Evolutionary conservation across 768 basidiomycete genomes (phyloP), one percentile per base, ranked within the genome.

Genomic region (Lentinula lateritia): DNA sequence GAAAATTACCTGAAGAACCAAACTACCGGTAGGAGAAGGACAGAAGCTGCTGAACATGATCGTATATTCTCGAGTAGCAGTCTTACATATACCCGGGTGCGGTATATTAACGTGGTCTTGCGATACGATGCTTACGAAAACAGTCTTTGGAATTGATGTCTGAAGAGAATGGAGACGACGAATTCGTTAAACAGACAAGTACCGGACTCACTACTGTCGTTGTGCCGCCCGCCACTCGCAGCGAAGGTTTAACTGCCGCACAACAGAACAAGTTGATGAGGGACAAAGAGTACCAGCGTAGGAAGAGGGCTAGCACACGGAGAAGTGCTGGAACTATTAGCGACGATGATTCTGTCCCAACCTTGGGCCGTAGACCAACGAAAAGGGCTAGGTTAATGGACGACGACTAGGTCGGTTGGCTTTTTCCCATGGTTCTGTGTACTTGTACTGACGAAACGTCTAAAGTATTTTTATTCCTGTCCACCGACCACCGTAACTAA

Each of bases 1-100:
- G 92, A 93, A 59, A 86, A 87, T 45, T 94, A 93, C 69, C 82
- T 93, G 61, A 94, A 93, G 73, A 87, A 87, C 66, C 88, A 87
- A 62, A 82, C 81, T 0, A 78, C 81, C 8, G 84, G 81, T 6
- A 78, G 90, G 66, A 81, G 88, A 69, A 87, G 86, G 68, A 84
- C 87, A 65, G 91, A 93, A 65, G 82, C 92, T 61, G 83, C 81
- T 63, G 92, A 93, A 61, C 75, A 81, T 12, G 92, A 94, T 68
- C 81, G 92, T 52, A 76, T 93, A 63, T 94, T 94, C 73, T 92
- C 92, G 2, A 88, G 80, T 62, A 93, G 91, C 73, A 93, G 91
- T 66, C 68, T 83, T 35, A 92, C 92, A 2, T 85, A 83, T 72
- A 83, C 83, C 70, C 92, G 89, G 82, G 92, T 88, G 67, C 52